phyloP scores from a whole-genome alignment of 23 red algal genomes.

The Gracilaria caudata region DNA sequence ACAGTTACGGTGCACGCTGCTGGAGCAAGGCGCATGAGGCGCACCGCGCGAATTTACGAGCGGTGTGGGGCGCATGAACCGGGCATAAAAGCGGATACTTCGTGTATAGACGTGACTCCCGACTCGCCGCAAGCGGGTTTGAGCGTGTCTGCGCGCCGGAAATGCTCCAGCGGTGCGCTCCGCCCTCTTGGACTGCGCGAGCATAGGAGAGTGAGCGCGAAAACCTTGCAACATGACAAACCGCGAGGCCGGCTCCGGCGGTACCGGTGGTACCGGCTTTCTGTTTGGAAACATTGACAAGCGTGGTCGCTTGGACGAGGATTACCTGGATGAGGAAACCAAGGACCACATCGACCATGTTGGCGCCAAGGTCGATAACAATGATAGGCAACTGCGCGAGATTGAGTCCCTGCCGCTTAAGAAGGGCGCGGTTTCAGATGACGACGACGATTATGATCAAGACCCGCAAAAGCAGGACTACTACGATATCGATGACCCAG shows the following conservation, averaged over 20 bases:
- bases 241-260: conserved; percentile 38
- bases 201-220: too few relatives aligned
- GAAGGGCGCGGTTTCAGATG: conserved; percentile 34
- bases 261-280: conserved; percentile 71
- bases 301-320: conserved; percentile 83
- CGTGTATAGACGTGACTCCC: too few relatives aligned
- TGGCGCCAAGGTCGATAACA: conserved; percentile 51
- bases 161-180: too few relatives aligned
- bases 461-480: conserved; percentile 42
- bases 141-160: too few relatives aligned
- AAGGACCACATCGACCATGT: conserved; percentile 82
- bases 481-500: conserved; percentile 63
- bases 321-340: conserved; percentile 88
- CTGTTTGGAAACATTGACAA: conserved; percentile 93
- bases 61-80: too few relatives aligned
- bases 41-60: too few relatives aligned
- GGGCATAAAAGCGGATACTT: too few relatives aligned
- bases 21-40: too few relatives aligned
- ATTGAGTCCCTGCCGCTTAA: conserved; percentile 50
- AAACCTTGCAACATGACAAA: conserved; percentile 2
- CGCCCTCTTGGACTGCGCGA: too few relatives aligned
- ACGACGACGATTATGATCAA: conserved; percentile 60
- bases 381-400: conserved; percentile 52
- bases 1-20: too few relatives aligned
- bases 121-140: too few relatives aligned